These are phyloP conservation scores for Chaetomidium leptoderma DNA, from an alignment of 495 filamentous ascomycete species.

Conservation along the genomic window DNA sequence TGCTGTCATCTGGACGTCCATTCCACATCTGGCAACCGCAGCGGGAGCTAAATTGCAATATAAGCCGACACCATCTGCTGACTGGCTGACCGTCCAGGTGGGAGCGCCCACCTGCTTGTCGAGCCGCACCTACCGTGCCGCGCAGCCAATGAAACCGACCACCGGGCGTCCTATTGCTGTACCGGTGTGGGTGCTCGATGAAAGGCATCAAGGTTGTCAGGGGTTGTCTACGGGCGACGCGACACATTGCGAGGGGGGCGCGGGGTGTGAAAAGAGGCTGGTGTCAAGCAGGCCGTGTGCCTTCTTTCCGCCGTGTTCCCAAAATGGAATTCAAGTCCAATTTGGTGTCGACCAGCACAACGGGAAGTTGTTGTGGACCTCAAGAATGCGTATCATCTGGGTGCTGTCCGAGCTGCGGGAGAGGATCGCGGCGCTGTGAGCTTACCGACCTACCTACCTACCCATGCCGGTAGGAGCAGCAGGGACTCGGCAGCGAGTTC, in stretches of 20 bases:
- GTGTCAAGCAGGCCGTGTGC: too few species aligned
- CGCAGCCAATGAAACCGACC: conserved; percentile 13
- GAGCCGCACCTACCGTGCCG: conserved; percentile 22
- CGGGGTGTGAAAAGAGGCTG: too few species aligned
- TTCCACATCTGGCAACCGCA: conserved; percentile 14
- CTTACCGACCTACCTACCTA: too few species aligned
- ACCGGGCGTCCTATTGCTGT: conserved; percentile 12
- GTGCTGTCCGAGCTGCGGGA: too few species aligned
- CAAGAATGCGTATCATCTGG: too few species aligned
- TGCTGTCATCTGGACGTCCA: conserved; percentile 15
- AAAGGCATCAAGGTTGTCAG: background rate
- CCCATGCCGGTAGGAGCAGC: too few species aligned
- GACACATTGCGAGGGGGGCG: background rate
- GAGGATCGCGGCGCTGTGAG: background rate
- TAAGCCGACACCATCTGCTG: conserved; percentile 30
- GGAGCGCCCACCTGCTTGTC: conserved; percentile 21
- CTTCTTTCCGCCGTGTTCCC: too few species aligned
- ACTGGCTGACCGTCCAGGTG: conserved; percentile 27
- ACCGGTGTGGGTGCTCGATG: conserved; percentile 16
- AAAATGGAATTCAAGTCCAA: too few species aligned
- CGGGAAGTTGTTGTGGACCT: too few species aligned
- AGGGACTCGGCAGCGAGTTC: background rate
- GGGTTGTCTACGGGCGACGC: background rate
- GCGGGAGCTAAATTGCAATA: conserved; percentile 35
- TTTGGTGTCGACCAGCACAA: too few species aligned